Evolutionary conservation across 306 rosid genomes (phyloP).

Genomic region (Malus fusca): DNA sequence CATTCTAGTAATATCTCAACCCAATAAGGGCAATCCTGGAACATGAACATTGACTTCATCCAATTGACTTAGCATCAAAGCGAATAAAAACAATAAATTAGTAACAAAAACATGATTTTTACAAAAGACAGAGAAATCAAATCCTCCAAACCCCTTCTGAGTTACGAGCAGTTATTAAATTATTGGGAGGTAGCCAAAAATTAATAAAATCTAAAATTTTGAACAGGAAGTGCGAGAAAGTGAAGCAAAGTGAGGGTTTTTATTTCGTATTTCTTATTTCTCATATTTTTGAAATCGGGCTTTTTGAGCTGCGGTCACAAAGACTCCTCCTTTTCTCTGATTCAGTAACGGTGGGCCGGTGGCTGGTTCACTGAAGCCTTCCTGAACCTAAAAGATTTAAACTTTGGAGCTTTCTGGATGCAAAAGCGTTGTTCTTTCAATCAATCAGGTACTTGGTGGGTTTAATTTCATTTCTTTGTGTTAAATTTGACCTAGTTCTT

Average conservation of each 20-base stretch:
- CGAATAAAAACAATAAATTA: background rate
- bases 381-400: background rate
- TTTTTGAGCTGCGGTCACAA: constrained; percentile 1
- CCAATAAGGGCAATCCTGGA: constrained; percentile 4
- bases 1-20: background rate
- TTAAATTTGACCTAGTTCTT: background rate
- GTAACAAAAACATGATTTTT: background rate
- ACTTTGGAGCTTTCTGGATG: background rate
- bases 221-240: constrained; percentile 11
- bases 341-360: background rate
- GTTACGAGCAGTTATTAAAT: constrained; percentile 6
- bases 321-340: background rate
- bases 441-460: constrained; percentile 11
- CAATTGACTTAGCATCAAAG: background rate
- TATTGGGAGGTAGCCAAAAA: background rate
- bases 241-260: background rate
- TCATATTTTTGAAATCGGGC: background rate
- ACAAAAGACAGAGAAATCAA: background rate
- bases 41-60: background rate
- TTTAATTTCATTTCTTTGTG: background rate
- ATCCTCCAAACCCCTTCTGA: background rate
- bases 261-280: background rate
- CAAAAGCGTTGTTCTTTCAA: background rate
- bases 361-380: background rate
- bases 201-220: background rate